Evolutionary conservation across 148 eudicot species (phyloP).

Genomic region (Chenopodium suecicum): DNA sequence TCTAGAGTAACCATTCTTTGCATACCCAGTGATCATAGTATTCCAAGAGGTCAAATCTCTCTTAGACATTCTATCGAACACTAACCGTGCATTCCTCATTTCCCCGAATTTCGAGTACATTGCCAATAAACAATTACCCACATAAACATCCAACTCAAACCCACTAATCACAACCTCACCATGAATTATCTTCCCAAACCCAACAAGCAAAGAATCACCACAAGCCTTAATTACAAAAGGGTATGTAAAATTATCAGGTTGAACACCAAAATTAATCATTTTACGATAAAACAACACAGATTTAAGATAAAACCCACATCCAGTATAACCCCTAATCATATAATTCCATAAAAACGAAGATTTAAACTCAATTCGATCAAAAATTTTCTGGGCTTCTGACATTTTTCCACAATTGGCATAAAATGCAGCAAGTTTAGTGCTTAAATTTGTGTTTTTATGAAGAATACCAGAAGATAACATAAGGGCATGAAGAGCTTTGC

Average conservation of each 20-base stretch:
- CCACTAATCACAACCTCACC: slow-evolving; percentile 32
- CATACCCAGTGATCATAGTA: slow-evolving; percentile 31
- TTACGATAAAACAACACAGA: slow-evolving; percentile 12
- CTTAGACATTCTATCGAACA: slow-evolving; percentile 40
- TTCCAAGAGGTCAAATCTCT: slow-evolving; percentile 40
- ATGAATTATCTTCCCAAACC: slow-evolving; percentile 30
- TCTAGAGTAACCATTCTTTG: slow-evolving; percentile 24
- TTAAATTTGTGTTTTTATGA: slow-evolving; percentile 12
- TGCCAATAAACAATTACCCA: slow-evolving; percentile 28
- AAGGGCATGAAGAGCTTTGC: slow-evolving; percentile 14
- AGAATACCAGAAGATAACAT: slow-evolving; percentile 19
- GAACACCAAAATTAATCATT: not conserved
- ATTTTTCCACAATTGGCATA: slow-evolving; percentile 22
- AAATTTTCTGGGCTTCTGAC: not conserved
- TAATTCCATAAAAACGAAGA: slow-evolving; percentile 24
- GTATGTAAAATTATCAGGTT: slow-evolving; percentile 38
- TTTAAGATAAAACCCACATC: not conserved
- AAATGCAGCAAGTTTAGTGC: slow-evolving; percentile 24
- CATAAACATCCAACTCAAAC: slow-evolving; percentile 34
- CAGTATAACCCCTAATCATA: slow-evolving; percentile 21
- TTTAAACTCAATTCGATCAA: slow-evolving; percentile 13
- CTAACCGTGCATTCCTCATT: slow-evolving; percentile 18
- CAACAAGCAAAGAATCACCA: slow-evolving; percentile 29
- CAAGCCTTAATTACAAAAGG: slow-evolving; percentile 42
- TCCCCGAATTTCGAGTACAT: slow-evolving; percentile 28